These are phyloP conservation scores for Botrytis galanthina DNA, from an alignment of 2,329 filamentous ascomycete species.

Conservation along the genomic window DNA sequence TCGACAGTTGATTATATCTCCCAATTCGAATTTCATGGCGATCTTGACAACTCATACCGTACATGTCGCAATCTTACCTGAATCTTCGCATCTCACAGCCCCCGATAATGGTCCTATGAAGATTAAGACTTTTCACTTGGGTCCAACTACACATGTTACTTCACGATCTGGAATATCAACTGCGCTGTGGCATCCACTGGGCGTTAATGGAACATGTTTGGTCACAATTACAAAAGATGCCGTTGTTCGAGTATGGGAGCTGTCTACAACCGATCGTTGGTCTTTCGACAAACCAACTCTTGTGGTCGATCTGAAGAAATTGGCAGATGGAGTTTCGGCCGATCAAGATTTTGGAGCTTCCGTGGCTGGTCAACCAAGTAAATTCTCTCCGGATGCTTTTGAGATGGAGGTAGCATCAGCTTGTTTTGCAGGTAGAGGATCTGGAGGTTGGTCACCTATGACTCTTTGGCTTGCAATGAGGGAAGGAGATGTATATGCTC, in stretches of 20 bases:
- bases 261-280: constrained; percentile 79
- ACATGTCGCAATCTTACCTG: constrained; percentile 82
- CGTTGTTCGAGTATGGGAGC: constrained; percentile 85
- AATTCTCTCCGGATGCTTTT: constrained; percentile 83
- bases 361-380: constrained; percentile 68
- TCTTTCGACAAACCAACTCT: constrained; percentile 82
- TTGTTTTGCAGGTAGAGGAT: constrained; percentile 65
- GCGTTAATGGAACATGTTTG: constrained; percentile 74
- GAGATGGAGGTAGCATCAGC: constrained; percentile 94
- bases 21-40: constrained; percentile 76
- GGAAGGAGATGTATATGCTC: constrained; percentile 86
- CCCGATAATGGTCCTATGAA: constrained; percentile 68
- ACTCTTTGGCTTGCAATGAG: constrained; percentile 97
- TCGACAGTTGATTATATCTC: constrained; percentile 80
- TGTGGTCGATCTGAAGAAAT: constrained; percentile 82
- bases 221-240: constrained; percentile 89
- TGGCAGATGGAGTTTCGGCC: constrained; percentile 77
- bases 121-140: constrained; percentile 85
- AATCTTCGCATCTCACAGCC: constrained; percentile 70
- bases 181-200: constrained; percentile 88
- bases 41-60: constrained; percentile 85
- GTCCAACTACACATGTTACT: constrained; percentile 86
- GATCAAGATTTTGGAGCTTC: constrained; percentile 83
- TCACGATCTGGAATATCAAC: constrained; percentile 78
- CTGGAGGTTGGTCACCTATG: constrained; percentile 91